Percentiles rank a stretch among this genome's conserved stretches.
Conservation (phyloP, 1,284 basidiomycete genomes). For the Rhizopogon parksii region DNA sequence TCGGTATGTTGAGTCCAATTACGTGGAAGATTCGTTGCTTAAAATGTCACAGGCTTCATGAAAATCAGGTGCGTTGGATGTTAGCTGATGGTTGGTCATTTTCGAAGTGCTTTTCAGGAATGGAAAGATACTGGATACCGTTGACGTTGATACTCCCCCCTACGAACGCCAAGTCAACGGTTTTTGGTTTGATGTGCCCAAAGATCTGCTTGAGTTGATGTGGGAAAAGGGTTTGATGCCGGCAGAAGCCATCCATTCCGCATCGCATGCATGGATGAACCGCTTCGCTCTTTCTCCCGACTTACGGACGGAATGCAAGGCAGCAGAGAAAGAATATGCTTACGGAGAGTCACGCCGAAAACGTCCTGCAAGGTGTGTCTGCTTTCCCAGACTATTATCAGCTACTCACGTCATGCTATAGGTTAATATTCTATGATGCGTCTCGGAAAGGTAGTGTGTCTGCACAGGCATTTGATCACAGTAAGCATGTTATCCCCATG, state of each 20-base stretch:
- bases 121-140: constrained; percentile 66
- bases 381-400: neutral
- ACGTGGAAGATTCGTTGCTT: neutral
- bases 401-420: constrained; percentile 23
- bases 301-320: constrained; percentile 84
- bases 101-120: constrained; percentile 34
- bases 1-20: constrained; percentile 40
- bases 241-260: constrained; percentile 79
- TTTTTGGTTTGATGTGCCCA: constrained; percentile 82
- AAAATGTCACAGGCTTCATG: constrained; percentile 40
- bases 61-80: constrained; percentile 48
- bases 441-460: constrained; percentile 68
- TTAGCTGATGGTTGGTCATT: neutral
- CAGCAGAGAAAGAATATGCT: constrained; percentile 71
- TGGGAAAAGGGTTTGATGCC: constrained; percentile 52
- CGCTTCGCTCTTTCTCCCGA: constrained; percentile 68
- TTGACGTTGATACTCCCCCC: constrained; percentile 75
- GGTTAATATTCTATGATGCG: constrained; percentile 80
- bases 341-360: constrained; percentile 54
- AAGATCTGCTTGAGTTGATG: constrained; percentile 46
- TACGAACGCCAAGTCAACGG: constrained; percentile 75
- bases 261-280: constrained; percentile 80
- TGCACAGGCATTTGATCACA: constrained; percentile 79
- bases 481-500: constrained; percentile 30
- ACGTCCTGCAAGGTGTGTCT: constrained; percentile 63